These are phyloP conservation scores for Hysterangium stoloniferum DNA, from an alignment of 768 basidiomycete species.

Conservation along the genomic window DNA sequence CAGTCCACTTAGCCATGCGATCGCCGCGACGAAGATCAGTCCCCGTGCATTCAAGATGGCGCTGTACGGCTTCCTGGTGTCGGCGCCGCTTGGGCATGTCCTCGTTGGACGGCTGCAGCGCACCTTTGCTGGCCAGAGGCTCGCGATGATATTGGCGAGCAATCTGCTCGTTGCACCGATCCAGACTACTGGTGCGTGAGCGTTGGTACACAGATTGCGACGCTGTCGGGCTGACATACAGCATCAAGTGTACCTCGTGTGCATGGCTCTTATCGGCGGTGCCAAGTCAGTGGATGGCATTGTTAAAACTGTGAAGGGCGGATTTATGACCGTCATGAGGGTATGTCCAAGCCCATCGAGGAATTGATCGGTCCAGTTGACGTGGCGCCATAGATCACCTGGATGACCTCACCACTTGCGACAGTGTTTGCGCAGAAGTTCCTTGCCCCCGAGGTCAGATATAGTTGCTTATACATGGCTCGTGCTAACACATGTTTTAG, in stretches of 20 bases:
- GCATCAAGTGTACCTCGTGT: slow-evolving; percentile 56
- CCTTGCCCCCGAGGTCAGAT: slow-evolving; percentile 62
- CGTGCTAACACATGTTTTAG: slow-evolving; percentile 27
- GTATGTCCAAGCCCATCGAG: slow-evolving; percentile 32
- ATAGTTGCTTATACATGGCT: neutral
- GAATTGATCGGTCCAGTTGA: neutral
- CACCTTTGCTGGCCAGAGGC: slow-evolving; percentile 55
- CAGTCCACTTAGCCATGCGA: slow-evolving; percentile 40
- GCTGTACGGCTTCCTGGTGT: slow-evolving; percentile 73
- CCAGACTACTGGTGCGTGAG: slow-evolving; percentile 51
- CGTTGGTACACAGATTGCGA: neutral
- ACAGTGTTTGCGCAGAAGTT: slow-evolving; percentile 73
- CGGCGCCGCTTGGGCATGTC: slow-evolving; percentile 73
- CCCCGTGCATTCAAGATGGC: slow-evolving; percentile 77
- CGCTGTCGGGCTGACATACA: neutral
- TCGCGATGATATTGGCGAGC: slow-evolving; percentile 68
- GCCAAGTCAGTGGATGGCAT: slow-evolving; percentile 61
- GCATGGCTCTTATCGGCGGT: slow-evolving; percentile 80
- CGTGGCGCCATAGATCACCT: slow-evolving; percentile 49
- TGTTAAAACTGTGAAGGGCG: slow-evolving; percentile 55
- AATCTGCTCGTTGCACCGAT: slow-evolving; percentile 73
- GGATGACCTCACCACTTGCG: slow-evolving; percentile 71
- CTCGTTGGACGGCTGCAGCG: slow-evolving; percentile 68
- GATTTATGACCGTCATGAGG: slow-evolving; percentile 67
- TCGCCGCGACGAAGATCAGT: slow-evolving; percentile 54